Percentiles rank a stretch among this genome's conserved stretches.
These are phyloP conservation scores for Rhodotorula taiwanensis DNA, from an alignment of 768 basidiomycete genomes.

Conservation along the genomic window DNA sequence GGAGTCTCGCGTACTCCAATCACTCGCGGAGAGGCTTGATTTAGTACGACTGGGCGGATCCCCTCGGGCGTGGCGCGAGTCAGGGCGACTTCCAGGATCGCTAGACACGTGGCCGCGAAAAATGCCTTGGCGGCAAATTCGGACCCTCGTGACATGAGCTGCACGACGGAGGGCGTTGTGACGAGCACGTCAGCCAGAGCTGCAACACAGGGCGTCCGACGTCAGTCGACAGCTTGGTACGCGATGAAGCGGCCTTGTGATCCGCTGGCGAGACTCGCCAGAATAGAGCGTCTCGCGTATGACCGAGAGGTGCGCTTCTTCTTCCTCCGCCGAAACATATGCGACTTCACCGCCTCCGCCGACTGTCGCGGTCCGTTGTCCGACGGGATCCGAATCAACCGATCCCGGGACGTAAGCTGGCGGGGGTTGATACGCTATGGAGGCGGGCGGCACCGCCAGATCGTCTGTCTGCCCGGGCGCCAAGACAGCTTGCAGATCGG, in stretches of 20 bases:
- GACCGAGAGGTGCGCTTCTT: slow-evolving; percentile 52
- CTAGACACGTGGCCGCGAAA: slow-evolving; percentile 66
- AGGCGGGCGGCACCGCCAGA: too few species aligned
- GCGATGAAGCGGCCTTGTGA: too few species aligned
- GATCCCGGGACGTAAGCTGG: too few species aligned
- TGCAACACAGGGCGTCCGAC: too few species aligned
- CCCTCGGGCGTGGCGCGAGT: slow-evolving; percentile 49
- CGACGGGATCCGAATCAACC: too few species aligned
- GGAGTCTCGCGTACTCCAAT: slow-evolving; percentile 62
- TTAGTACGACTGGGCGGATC: slow-evolving; percentile 52
- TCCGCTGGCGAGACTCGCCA: too few species aligned
- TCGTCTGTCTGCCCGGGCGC: too few species aligned
- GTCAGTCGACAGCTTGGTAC: too few species aligned
- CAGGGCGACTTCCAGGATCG: slow-evolving; percentile 61
- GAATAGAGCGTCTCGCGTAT: slow-evolving; percentile 83
- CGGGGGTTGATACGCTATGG: slow-evolving; percentile 59
- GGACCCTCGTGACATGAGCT: slow-evolving; percentile 58
- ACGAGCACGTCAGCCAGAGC: slow-evolving; percentile 66
- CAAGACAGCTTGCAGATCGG: slow-evolving; percentile 69
- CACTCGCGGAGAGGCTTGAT: slow-evolving; percentile 55
- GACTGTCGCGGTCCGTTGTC: too few species aligned
- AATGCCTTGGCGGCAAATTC: slow-evolving; percentile 56
- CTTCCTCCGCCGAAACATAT: too few species aligned
- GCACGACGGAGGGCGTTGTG: slow-evolving; percentile 53
- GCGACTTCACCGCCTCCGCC: not conserved